Conservation (phyloP, 1,284 basidiomycete species). For the Rhodotorula sp. region DNA sequence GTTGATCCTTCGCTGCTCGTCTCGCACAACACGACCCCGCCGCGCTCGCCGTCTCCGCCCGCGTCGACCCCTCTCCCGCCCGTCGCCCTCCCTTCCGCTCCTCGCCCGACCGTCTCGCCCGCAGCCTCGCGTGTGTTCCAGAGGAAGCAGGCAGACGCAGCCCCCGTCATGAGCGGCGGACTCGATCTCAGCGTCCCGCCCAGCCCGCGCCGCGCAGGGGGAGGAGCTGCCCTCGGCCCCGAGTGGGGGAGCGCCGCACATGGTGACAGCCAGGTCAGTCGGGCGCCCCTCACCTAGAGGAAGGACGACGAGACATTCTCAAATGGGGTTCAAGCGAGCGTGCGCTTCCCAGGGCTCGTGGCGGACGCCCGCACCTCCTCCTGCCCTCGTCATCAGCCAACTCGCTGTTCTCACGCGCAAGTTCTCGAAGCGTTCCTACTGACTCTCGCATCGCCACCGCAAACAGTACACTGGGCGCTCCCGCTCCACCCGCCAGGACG, state of each 20-base stretch:
- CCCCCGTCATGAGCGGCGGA: conserved; percentile 10
- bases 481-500: too few relatives aligned
- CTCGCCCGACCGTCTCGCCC: conserved; percentile 26
- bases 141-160: background rate
- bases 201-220: background rate
- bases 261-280: too few relatives aligned
- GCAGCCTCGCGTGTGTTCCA: conserved; percentile 17
- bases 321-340: too few relatives aligned
- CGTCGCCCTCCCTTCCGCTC: conserved; percentile 12
- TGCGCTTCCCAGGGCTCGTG: too few relatives aligned
- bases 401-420: background rate
- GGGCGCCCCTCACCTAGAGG: too few relatives aligned
- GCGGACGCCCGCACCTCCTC: background rate
- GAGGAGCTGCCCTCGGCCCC: background rate
- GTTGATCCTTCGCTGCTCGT: background rate
- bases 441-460: too few relatives aligned
- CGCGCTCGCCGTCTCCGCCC: background rate
- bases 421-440: background rate
- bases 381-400: background rate
- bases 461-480: too few relatives aligned
- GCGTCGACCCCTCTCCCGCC: background rate
- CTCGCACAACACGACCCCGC: background rate
- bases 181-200: conserved; percentile 14
- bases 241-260: background rate
- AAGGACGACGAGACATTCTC: too few relatives aligned